Percentiles rank a stretch among this genome's conserved stretches.
These are phyloP conservation scores for Metroxylon sagu DNA, from an alignment of 176 grass and related monocot species.

Conservation along the genomic window DNA sequence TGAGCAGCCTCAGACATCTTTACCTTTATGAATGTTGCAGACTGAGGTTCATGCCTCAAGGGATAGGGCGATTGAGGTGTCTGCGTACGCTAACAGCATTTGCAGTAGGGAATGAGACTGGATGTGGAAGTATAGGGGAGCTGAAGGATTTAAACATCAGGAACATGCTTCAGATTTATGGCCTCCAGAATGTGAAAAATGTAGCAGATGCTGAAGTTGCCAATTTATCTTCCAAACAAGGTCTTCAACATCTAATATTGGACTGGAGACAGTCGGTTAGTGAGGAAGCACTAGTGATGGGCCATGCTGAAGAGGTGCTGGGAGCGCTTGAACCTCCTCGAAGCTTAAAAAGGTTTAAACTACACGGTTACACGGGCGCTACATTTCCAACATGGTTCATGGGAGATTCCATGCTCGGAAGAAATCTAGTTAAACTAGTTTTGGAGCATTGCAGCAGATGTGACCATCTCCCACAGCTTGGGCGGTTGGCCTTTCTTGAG, in stretches of 20 bases:
- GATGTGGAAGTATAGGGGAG: neutral
- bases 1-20: no score
- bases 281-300: neutral
- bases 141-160: neutral
- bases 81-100: neutral
- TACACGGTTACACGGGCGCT: no score
- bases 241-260: neutral
- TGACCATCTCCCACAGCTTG: neutral
- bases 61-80: no score
- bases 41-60: no score
- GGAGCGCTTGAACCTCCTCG: neutral
- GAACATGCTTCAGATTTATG: neutral
- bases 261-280: neutral
- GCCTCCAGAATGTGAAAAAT: neutral
- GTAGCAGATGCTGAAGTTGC: neutral
- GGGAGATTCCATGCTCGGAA: neutral
- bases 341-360: no score
- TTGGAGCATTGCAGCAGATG: neutral
- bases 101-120: neutral
- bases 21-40: no score
- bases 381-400: neutral
- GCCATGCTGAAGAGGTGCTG: neutral
- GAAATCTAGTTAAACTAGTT: neutral
- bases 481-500: neutral
- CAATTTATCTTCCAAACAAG: neutral